A percentile compares a stretch with the other conserved stretches of the same genome.
phyloP scores from a whole-genome alignment of 306 rosid species.

The Prunus persica region DNA sequence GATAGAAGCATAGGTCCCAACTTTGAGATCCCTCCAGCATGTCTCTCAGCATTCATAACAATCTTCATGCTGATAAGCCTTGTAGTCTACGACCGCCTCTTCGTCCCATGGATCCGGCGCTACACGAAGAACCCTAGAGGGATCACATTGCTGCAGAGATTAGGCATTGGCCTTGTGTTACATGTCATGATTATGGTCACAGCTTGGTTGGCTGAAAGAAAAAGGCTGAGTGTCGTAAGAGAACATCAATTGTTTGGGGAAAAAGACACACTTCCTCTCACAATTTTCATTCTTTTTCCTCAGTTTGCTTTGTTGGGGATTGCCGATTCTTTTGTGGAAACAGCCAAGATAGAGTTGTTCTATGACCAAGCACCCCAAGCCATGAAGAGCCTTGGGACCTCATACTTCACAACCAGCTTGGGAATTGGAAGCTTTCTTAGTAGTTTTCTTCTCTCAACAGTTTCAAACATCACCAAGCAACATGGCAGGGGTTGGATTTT shows the following conservation, averaged over 20 bases:
- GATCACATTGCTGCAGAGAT: slow-evolving; percentile 75
- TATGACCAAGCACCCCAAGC: slow-evolving; percentile 82
- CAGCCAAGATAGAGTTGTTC: slow-evolving; percentile 75
- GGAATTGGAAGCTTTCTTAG: slow-evolving; percentile 69
- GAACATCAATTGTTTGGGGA: slow-evolving; percentile 27
- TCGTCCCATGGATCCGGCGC: slow-evolving; percentile 43
- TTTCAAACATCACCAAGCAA: slow-evolving; percentile 47
- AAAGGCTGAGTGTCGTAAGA: slow-evolving; percentile 48
- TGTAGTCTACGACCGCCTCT: slow-evolving; percentile 49
- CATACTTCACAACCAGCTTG: slow-evolving; percentile 55
- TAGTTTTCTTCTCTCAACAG: slow-evolving; percentile 53
- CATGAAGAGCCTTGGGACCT: slow-evolving; percentile 78
- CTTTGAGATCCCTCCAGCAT: slow-evolving; percentile 63
- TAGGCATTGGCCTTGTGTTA: slow-evolving; percentile 62
- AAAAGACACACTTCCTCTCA: slow-evolving; percentile 49
- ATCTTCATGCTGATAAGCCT: slow-evolving; percentile 61
- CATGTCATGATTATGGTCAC: slow-evolving; percentile 41
- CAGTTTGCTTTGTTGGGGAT: slow-evolving; percentile 69
- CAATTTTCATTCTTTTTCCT: slow-evolving; percentile 72
- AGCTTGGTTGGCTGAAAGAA: slow-evolving; percentile 53
- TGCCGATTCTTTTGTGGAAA: slow-evolving; percentile 64
- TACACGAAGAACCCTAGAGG: slow-evolving; percentile 82
- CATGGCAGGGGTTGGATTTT: slow-evolving; percentile 65
- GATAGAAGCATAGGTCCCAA: slow-evolving; percentile 52
- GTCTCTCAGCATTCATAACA: slow-evolving; percentile 46